Evolutionary conservation across 768 basidiomycete species (phyloP), one percentile per base, ranked within the genome.

Genomic region (Psilocybe sp.): DNA sequence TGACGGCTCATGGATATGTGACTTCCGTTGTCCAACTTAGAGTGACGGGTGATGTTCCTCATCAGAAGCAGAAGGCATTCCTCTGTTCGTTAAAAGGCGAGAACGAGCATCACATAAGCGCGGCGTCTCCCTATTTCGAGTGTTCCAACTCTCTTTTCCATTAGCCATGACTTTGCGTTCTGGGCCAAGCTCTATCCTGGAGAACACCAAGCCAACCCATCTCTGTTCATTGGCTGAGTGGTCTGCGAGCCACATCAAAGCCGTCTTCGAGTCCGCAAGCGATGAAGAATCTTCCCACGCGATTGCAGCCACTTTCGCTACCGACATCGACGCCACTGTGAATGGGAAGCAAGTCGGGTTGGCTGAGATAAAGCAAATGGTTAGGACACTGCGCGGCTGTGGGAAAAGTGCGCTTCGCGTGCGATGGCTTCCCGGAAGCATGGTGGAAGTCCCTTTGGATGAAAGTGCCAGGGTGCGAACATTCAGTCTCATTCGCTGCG

Each of bases 231-330:
- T 82, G 52, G 68, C 73, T 15, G 66, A 75, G 4, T 82, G 80
- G 80, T 81, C 80, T 3, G 53, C 62, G 16, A 64, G 68, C 50
- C 79, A 78, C 59, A 80, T 80, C 54, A 66, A 63, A 34, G 66
- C 62, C 41, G 67, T 82, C 43, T 82, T 82, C 58, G 79, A 81
- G 58, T 75, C 78, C 1, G 60, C 64, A 20, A 71, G 64, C n/a
- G 72, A 77, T 50, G 67, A 69, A 23, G 70, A 73, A 31, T 68
- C 70, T 19, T 59, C 72, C 10, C 66, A 62, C 31, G 78, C 78
- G 31, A 68, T 81, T 41, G 65, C 67, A 23, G 57, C 64, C 9
- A 80, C 80, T 3, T 82, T 82, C 58, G 62, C 77, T 0, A 64
- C 69, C 14, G 50, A 65, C 28, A 55, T 81, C 28, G 60, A 58